A percentile compares a stretch with the other conserved stretches of the same genome.
Evolutionary conservation across 73 alveolate species (phyloP).

Genomic region (Stentor roeselii): DNA sequence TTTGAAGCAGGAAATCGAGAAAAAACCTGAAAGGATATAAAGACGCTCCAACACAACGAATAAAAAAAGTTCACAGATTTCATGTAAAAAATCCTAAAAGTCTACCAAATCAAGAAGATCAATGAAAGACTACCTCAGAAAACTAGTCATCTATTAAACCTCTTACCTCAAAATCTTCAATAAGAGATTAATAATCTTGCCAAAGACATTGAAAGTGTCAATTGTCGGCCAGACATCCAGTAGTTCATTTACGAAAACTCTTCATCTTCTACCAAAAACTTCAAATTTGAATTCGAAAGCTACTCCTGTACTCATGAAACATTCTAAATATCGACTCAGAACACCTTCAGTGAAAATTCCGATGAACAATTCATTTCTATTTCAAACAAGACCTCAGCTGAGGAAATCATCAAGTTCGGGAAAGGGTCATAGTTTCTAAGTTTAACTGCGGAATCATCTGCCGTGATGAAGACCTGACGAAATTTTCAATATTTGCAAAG

Average conservation of each 20-base stretch:
- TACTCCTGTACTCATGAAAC: slow-evolving; percentile 9
- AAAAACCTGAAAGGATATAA: background rate
- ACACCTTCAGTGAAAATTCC: slow-evolving; percentile 18
- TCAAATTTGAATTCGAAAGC: background rate
- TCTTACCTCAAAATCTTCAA: slow-evolving; percentile 28
- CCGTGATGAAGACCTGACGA: background rate
- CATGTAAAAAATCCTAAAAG: slow-evolving; percentile 9
- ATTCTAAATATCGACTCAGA: background rate
- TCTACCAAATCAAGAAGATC: slow-evolving; percentile 33
- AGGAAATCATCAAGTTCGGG: background rate
- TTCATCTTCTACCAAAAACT: background rate
- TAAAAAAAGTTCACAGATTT: background rate
- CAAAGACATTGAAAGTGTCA: slow-evolving; percentile 19
- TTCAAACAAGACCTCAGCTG: background rate
- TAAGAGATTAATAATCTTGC: slow-evolving; percentile 28
- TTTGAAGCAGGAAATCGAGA: background rate
- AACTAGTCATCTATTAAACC: slow-evolving; percentile 24
- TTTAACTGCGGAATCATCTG: background rate
- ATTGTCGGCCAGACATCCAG: background rate
- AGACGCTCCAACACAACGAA: background rate
- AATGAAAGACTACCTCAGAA: slow-evolving; percentile 32
- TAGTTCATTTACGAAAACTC: background rate
- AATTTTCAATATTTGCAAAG: background rate
- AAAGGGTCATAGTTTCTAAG: background rate
- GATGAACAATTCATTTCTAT: background rate